Evolutionary conservation across 2,329 filamentous ascomycete species (phyloP).

Genomic region (Ophiocordyceps camponoti-floridani): DNA sequence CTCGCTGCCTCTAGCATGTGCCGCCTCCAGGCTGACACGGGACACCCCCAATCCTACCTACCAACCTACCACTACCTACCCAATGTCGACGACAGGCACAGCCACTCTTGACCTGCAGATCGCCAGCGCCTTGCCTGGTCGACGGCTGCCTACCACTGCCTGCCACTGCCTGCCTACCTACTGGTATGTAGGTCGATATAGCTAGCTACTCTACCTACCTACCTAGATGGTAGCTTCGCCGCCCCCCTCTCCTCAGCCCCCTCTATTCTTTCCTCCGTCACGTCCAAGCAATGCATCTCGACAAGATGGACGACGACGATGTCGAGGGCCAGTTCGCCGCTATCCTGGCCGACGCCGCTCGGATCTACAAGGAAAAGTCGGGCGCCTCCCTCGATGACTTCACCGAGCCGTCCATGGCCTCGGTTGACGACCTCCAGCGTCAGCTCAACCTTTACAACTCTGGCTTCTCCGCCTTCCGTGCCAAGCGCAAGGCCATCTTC

Average conservation of each 20-base stretch:
- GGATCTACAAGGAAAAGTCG: conserved; percentile 12
- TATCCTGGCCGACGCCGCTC: conserved; percentile 16
- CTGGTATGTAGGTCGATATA: no score
- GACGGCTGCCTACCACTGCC: not conserved
- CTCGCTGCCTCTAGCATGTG: conserved; percentile 1
- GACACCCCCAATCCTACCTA: not conserved
- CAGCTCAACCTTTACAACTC: conserved; percentile 17
- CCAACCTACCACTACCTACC: not conserved
- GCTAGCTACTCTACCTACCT: not conserved
- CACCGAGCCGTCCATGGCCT: conserved; percentile 13
- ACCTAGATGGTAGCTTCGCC: not conserved
- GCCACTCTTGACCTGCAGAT: not conserved
- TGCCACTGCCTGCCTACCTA: not conserved
- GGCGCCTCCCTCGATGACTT: conserved; percentile 13
- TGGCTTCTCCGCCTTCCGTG: conserved; percentile 18
- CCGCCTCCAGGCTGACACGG: not conserved
- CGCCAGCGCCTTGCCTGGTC: not conserved
- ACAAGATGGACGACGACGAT: not conserved
- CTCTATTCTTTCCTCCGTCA: not conserved
- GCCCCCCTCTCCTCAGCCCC: not conserved
- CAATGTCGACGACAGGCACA: not conserved
- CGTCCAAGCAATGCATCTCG: not conserved
- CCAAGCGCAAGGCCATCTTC: conserved; percentile 16
- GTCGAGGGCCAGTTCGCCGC: conserved; percentile 8
- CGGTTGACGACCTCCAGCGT: conserved; percentile 13